Base-by-base conservation (phyloP, 257 asterid species). In the Phtheirospermum japonicum region DNA sequence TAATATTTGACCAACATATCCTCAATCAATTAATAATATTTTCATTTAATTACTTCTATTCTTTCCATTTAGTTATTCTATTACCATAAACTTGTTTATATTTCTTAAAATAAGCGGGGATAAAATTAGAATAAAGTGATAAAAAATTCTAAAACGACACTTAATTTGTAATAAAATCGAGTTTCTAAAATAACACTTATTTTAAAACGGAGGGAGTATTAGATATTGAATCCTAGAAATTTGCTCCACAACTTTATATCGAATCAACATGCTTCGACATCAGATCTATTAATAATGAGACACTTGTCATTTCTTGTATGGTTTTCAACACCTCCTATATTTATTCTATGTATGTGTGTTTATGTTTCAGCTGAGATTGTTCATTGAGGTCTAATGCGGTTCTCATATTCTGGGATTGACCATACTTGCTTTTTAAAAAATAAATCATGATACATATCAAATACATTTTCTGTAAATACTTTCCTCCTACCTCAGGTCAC, bases 401-500 rank as follows among this genome's bases (percentile, higher is more conserved):
- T 63, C 48, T 50, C 26, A 59, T 26, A 59, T 51, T 9, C 36
- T 9, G 17, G 32, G 33, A 13, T 23, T 37, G 23, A 37, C 57
- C 9, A 8, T 28, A 26, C 45, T 26, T 34, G 4, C 36, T 46
- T 14, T 58, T 7, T 51, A 52, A 14, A 6, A 39, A 61, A 30
- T 52, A 54, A 28, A 56, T 42, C 48, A 39, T 43, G 52, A 13
- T 40, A n/a, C 52, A 32, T 43, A 10, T 56, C 54, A 16, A 71
- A 36, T 46, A 46, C 33, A 14, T 23, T 68, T 59, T 39, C 46
- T 20, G 0, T 53, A 53, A 58, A n/a, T 59, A 33, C 28, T 68
- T 71, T 45, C 50, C 16, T 65, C 67, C 65, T 74, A 65, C 63
- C 42, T 45, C 95, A 93, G 99, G 99, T 42, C 99, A 93, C 23